A percentile compares a stretch with the other conserved stretches of the same genome.
Evolutionary conservation across 179 eudicot species (phyloP).

Genomic region (Silene coronaria): DNA sequence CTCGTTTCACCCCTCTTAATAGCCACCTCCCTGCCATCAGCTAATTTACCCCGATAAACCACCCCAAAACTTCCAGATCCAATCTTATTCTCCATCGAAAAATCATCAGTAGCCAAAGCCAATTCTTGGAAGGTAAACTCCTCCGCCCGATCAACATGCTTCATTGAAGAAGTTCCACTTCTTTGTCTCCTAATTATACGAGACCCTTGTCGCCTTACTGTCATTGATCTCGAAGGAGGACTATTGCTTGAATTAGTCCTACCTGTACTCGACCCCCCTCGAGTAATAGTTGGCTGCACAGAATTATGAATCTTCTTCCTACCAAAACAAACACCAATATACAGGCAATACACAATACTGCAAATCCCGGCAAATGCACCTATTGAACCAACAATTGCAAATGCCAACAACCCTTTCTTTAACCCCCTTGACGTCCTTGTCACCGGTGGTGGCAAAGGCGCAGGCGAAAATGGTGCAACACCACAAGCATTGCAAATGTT

Average conservation of each 20-base stretch:
- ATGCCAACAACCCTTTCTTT: conserved; percentile 55
- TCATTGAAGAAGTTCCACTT: conserved; percentile 74
- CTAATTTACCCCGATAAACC: conserved; percentile 71
- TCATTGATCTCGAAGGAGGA: conserved; percentile 59
- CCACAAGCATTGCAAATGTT: conserved; percentile 49
- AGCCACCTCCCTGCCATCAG: conserved; percentile 81
- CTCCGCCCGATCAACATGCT: conserved; percentile 65
- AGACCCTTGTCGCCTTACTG: conserved; percentile 68
- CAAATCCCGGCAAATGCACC: conserved; percentile 67
- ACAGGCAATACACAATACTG: conserved; percentile 53
- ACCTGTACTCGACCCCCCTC: conserved; percentile 41
- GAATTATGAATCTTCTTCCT: conserved; percentile 87
- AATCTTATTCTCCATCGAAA: conserved; percentile 70
- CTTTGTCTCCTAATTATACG: conserved; percentile 60
- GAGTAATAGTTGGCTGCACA: conserved; percentile 73
- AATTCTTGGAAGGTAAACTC: conserved; percentile 71
- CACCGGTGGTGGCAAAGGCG: conserved; percentile 24
- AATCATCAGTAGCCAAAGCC: conserved; percentile 56
- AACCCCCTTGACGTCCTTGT: conserved; percentile 36
- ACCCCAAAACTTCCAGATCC: conserved; percentile 92
- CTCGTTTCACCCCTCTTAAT: conserved; percentile 78
- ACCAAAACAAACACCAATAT: conserved; percentile 70
- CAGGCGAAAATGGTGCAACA: conserved; percentile 10
- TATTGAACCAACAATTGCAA: conserved; percentile 70
- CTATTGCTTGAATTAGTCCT: conserved; percentile 39